A percentile compares a stretch with the other conserved stretches of the same genome.
These are phyloP conservation scores for Alternaria viburni DNA, from an alignment of 2,329 filamentous ascomycete genomes.

Conservation along the genomic window DNA sequence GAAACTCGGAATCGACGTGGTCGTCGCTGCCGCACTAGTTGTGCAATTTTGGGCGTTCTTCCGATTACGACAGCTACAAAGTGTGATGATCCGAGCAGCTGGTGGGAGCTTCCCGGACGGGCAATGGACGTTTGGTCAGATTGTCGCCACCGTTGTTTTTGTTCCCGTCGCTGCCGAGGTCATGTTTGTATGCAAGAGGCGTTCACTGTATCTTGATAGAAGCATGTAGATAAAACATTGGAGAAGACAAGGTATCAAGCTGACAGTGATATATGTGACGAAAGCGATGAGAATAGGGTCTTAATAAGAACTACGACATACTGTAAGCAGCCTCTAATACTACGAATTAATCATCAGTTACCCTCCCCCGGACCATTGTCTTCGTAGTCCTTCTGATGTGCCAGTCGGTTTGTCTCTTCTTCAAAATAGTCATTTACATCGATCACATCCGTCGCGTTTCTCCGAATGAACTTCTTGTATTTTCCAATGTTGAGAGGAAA, in stretches of 20 bases:
- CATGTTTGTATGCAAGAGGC: not conserved
- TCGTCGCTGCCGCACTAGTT: conserved; percentile 2
- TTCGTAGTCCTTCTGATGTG: not conserved
- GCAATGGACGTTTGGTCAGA: conserved; percentile 32
- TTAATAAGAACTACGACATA: not conserved
- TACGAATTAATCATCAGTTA: no score
- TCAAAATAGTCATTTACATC: not conserved
- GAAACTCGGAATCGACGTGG: not conserved
- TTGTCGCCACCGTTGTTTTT: conserved; percentile 26
- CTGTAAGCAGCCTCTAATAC: no score
- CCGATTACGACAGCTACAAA: conserved; percentile 22
- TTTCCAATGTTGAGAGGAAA: conserved; percentile 22
- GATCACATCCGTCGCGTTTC: not conserved
- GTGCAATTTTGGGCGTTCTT: conserved; percentile 29
- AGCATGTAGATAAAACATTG: not conserved
- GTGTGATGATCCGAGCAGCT: conserved; percentile 14
- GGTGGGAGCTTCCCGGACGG: conserved; percentile 18
- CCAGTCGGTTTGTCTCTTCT: not conserved
- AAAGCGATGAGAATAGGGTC: not conserved
- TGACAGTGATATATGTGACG: not conserved
- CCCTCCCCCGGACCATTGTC: not conserved
- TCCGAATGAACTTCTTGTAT: conserved; percentile 7
- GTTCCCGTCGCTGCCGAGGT: conserved; percentile 22
- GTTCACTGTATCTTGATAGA: not conserved
- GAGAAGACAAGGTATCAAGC: not conserved